Conservation (phyloP, 768 basidiomycete genomes). For the Termitomyces sp. region DNA sequence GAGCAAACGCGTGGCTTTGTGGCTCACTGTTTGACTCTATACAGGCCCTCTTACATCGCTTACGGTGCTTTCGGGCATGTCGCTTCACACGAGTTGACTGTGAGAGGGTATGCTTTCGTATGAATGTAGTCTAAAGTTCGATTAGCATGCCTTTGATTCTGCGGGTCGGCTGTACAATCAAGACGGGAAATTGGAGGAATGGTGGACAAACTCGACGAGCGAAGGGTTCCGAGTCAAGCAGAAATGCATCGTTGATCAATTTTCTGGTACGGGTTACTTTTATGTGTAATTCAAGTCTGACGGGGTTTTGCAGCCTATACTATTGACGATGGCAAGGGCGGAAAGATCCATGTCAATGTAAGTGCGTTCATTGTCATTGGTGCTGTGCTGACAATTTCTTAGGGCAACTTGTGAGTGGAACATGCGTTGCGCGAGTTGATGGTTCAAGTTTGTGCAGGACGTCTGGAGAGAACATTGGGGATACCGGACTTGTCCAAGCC, state of each 20-base stretch:
- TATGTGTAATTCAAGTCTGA: neutral
- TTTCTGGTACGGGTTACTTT: constrained; percentile 46
- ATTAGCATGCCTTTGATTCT: constrained; percentile 86
- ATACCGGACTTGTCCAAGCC: constrained; percentile 78
- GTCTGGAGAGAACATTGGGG: constrained; percentile 89
- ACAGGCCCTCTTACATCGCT: constrained; percentile 81
- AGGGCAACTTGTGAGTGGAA: constrained; percentile 69
- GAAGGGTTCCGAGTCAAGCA: constrained; percentile 78
- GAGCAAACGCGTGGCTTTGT: constrained; percentile 9
- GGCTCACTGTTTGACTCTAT: neutral
- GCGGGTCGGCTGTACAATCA: constrained; percentile 89
- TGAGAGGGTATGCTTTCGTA: constrained; percentile 26
- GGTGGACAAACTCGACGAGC: constrained; percentile 91
- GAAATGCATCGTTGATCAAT: constrained; percentile 89
- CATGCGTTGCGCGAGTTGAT: neutral
- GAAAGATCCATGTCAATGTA: constrained; percentile 81
- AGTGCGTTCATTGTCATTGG: constrained; percentile 17
- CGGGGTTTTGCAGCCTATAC: constrained; percentile 54
- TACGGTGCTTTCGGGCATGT: constrained; percentile 94
- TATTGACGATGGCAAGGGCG: constrained; percentile 82
- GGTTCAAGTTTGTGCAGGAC: constrained; percentile 44
- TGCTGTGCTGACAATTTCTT: neutral
- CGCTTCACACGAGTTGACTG: constrained; percentile 88
- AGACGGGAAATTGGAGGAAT: constrained; percentile 79
- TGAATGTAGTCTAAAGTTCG: neutral